Conservation (phyloP, 2,329 filamentous ascomycete genomes). For the Exophiala dermatitidis region DNA sequence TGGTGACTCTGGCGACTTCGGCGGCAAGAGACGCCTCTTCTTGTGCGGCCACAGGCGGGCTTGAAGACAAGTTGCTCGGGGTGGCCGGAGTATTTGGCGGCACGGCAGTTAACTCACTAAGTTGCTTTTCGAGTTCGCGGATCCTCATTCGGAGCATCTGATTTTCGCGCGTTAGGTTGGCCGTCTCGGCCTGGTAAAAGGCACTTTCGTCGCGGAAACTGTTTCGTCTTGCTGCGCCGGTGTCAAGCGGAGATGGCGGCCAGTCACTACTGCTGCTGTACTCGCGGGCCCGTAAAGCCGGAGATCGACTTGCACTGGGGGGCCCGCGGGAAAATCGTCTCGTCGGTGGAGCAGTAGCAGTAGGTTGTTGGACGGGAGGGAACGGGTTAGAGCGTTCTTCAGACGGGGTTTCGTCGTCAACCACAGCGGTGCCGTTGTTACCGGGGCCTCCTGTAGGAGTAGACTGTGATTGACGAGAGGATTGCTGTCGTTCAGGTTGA, state of each 20-base stretch:
- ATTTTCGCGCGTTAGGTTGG: constrained; percentile 42
- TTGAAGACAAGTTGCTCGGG: constrained; percentile 24
- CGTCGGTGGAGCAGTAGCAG: constrained; percentile 30
- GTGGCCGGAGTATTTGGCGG: constrained; percentile 19
- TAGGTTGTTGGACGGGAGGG: constrained; percentile 31
- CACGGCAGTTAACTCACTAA: constrained; percentile 19
- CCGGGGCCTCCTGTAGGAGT: constrained; percentile 27
- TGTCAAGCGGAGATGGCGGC: constrained; percentile 27
- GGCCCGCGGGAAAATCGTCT: constrained; percentile 31
- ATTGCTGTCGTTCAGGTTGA: constrained; percentile 25
- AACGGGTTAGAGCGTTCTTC: constrained; percentile 39
- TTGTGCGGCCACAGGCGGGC: constrained; percentile 18
- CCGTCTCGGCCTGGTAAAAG: constrained; percentile 44
- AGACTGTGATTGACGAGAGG: constrained; percentile 9
- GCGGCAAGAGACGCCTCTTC: constrained; percentile 12
- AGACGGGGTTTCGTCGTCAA: constrained; percentile 40
- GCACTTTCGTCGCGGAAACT: constrained; percentile 42
- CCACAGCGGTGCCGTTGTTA: constrained; percentile 33
- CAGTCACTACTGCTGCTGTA: constrained; percentile 21
- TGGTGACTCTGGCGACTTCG: constrained; percentile 7
- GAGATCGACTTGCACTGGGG: constrained; percentile 34
- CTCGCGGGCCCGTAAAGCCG: constrained; percentile 30
- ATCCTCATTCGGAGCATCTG: constrained; percentile 43
- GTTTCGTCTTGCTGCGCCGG: constrained; percentile 25
- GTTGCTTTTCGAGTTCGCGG: constrained; percentile 35